Evolutionary conservation across 345 rosid genomes (phyloP), one percentile per base, ranked within the genome.

Genomic region (Citrus australasica): DNA sequence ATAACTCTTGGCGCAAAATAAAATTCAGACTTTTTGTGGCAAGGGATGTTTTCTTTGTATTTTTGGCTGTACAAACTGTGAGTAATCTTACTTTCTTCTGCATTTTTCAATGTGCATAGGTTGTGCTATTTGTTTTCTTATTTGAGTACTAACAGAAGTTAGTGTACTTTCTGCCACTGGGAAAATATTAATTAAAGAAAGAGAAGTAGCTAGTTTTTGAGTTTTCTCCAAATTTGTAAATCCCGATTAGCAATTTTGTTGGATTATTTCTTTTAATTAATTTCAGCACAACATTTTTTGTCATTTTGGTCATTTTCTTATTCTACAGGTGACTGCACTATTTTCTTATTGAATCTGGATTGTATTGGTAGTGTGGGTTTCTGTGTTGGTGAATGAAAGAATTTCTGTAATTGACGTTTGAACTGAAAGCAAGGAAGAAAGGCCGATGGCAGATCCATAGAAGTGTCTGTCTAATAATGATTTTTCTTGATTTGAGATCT

Each of bases 1-100:
- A 90, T 76, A 92, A 86, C 79, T 87, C 97, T 19, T 93, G 99
- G 97, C 96, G 93, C 63, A 92, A 89, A 85, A 79, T 88, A 37
- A 96, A 93, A 80, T 96, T 96, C 83, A 91, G 99, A 82, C 88
- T 96, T 75, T 96, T 96, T 80, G 97, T 96, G 38, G 94, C 99
- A 0, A 93, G 99, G 79, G 98, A 96, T 83, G 98, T 93, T 74
- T 80, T 96, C 78, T 81, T 93, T 78, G 97, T 96, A 5, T 95
- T 95, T 84, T 85, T 95, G 81, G 97, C 94, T 73, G 94, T 95
- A 42, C 98, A 92, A 77, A 89, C 93, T 77, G 99, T 92, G 80
- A 85, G 88, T 83, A 9, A 32, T 69, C 66, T 67, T 78, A 6
- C 51, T 55, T 28, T 53, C 70, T 9, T 75, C 14, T 76, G 24